phyloP scores from a whole-genome alignment of 75 land plant species.

The Sequoiadendron giganteum region DNA sequence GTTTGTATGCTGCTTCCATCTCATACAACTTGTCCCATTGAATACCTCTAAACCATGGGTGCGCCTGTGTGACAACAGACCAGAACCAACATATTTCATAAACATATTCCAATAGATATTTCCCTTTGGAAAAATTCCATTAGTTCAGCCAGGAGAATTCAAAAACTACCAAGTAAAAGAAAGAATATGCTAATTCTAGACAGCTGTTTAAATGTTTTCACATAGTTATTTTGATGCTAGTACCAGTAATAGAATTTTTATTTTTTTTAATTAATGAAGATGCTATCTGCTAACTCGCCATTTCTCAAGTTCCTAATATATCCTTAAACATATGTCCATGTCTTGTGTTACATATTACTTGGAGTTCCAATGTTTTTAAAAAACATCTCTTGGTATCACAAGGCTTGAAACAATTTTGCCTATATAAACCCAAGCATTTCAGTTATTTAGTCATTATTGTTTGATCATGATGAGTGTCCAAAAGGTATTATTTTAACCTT shows the following conservation, averaged over 20 bases:
- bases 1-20: slow-evolving; percentile 69
- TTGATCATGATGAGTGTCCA: neutral
- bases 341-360: neutral
- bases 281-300: neutral
- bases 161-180: neutral
- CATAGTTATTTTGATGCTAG: neutral
- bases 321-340: neutral
- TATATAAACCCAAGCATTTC: neutral
- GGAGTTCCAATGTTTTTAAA: too few species aligned
- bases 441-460: neutral
- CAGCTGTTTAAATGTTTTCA: neutral
- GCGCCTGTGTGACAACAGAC: slow-evolving; percentile 32
- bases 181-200: neutral
- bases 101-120: neutral
- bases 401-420: neutral
- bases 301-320: neutral
- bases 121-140: neutral
- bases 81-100: neutral
- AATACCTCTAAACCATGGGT: slow-evolving; percentile 57
- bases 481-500: neutral
- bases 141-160: neutral
- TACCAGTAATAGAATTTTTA: neutral
- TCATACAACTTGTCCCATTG: slow-evolving; percentile 55
- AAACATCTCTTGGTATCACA: neutral
- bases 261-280: neutral